Evolutionary conservation across 768 basidiomycete species (phyloP).

Genomic region (Gelatoporia subvermispora): DNA sequence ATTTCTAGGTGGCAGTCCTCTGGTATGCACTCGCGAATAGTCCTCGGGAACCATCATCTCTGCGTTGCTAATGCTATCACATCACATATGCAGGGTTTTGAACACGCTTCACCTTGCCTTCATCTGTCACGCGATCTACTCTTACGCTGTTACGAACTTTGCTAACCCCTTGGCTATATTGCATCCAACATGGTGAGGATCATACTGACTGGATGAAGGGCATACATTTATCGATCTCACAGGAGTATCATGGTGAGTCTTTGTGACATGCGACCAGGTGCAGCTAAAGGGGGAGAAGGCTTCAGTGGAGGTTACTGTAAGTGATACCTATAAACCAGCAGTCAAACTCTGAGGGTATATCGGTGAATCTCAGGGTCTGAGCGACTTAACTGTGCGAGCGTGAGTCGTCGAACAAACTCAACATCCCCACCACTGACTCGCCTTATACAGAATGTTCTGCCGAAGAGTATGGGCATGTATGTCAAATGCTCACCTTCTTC

Average conservation of each 20-base stretch:
- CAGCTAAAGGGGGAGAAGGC: too few species aligned
- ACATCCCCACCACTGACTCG: neutral
- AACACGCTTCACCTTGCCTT: slow-evolving; percentile 15
- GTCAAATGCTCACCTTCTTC: too few species aligned
- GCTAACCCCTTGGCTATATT: neutral
- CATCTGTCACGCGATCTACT: slow-evolving; percentile 13
- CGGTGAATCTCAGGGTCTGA: neutral
- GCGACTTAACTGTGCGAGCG: slow-evolving; percentile 1
- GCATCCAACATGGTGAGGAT: slow-evolving; percentile 7
- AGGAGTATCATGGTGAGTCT: slow-evolving; percentile 9
- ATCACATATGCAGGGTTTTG: slow-evolving; percentile 9
- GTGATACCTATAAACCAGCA: too few species aligned
- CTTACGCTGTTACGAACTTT: slow-evolving; percentile 7
- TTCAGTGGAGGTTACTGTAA: too few species aligned
- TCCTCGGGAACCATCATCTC: too few species aligned
- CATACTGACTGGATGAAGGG: too few species aligned
- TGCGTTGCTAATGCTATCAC: neutral
- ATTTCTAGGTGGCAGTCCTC: too few species aligned
- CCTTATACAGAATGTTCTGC: neutral
- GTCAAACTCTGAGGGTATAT: too few species aligned
- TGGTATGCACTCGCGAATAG: too few species aligned
- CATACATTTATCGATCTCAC: too few species aligned
- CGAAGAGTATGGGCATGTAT: slow-evolving; percentile 1
- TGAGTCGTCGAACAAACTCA: neutral
- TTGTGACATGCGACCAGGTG: too few species aligned